Percentiles rank a stretch among this genome's conserved stretches.
Conservation (phyloP, 2,329 filamentous ascomycete species). For the Paecilomyces sp. region DNA sequence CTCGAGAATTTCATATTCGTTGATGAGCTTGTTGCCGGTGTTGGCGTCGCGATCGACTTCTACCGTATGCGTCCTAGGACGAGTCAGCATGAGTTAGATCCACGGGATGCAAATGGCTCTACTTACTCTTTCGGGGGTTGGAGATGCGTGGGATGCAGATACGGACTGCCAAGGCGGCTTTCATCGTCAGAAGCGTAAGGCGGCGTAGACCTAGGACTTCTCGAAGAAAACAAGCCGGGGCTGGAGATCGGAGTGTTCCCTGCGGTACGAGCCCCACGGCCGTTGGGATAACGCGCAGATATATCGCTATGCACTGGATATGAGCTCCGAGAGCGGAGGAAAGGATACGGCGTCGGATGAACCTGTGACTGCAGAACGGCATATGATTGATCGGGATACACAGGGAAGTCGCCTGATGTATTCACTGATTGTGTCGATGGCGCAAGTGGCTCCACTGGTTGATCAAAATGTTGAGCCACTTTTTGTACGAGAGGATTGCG, state of each 20-base stretch:
- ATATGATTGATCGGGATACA: constrained; percentile 44
- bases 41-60: constrained; percentile 82
- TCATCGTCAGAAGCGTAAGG: constrained; percentile 30
- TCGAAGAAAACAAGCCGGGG: constrained; percentile 38
- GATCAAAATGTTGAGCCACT: constrained; percentile 19
- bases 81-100: background rate
- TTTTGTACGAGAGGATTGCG: constrained; percentile 18
- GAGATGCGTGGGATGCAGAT: constrained; percentile 63
- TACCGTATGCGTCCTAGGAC: constrained; percentile 70
- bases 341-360: constrained; percentile 31
- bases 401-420: constrained; percentile 29
- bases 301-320: constrained; percentile 32
- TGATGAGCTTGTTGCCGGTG: constrained; percentile 92
- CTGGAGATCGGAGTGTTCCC: constrained; percentile 43
- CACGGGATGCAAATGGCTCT: background rate
- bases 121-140: constrained; percentile 70
- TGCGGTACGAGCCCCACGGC: constrained; percentile 30
- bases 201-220: constrained; percentile 22
- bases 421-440: constrained; percentile 10
- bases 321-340: constrained; percentile 36
- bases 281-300: constrained; percentile 11
- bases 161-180: constrained; percentile 47
- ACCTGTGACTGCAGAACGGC: constrained; percentile 38
- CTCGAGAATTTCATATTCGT: constrained; percentile 94
- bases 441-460: constrained; percentile 5